These are phyloP conservation scores for Penicillium soppii DNA, from an alignment of 495 filamentous ascomycete genomes.

Conservation along the genomic window DNA sequence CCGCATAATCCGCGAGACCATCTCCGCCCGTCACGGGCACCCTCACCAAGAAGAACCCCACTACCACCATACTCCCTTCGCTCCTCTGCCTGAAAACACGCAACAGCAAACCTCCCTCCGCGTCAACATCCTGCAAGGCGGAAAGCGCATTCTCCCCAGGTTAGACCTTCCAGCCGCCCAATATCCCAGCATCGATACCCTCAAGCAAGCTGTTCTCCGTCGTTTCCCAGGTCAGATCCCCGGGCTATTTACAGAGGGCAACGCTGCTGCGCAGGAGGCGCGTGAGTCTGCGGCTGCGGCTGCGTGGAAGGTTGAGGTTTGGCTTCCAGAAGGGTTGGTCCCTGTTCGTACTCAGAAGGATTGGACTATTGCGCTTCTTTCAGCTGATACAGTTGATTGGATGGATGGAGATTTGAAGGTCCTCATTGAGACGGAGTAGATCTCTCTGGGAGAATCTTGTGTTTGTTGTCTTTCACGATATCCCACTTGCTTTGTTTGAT, in stretches of 20 bases:
- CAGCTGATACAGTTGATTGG: conserved; percentile 49
- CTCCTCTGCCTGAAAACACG: conserved; percentile 3
- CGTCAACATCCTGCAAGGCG: conserved; percentile 42
- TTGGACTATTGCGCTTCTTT: conserved; percentile 44
- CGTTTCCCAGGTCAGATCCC: conserved; percentile 37
- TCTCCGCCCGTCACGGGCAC: conserved; percentile 28
- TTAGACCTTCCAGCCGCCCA: conserved; percentile 38
- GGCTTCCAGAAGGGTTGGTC: conserved; percentile 42
- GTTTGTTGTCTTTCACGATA: neutral
- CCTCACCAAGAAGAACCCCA: conserved; percentile 16
- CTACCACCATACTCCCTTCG: conserved; percentile 13
- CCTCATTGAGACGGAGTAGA: conserved; percentile 39
- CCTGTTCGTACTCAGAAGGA: conserved; percentile 39
- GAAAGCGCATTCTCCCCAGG: conserved; percentile 41
- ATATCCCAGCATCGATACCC: conserved; percentile 32
- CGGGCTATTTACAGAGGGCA: conserved; percentile 11
- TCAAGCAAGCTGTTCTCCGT: conserved; percentile 33
- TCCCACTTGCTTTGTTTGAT: conserved; percentile 6
- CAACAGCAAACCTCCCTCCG: conserved; percentile 31
- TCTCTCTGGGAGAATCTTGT: no score
- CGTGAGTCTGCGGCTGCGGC: conserved; percentile 15
- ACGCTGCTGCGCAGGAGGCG: conserved; percentile 15
- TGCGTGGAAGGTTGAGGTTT: conserved; percentile 40
- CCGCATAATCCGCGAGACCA: conserved; percentile 41
- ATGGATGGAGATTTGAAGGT: conserved; percentile 52